These are phyloP conservation scores for Penicillium canariense DNA, from an alignment of 495 filamentous ascomycete species.

Conservation along the genomic window DNA sequence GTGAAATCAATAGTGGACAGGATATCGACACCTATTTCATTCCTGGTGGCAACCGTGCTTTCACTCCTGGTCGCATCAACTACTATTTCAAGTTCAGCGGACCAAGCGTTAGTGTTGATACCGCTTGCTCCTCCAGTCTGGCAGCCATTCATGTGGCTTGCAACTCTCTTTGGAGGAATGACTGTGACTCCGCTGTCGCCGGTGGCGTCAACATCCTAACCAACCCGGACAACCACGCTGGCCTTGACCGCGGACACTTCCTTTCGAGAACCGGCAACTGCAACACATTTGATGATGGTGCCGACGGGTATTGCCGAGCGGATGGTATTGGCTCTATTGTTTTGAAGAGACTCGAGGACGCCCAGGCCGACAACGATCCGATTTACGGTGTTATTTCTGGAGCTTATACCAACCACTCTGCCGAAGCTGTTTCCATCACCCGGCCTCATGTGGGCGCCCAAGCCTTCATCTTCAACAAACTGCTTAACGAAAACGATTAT, in stretches of 20 bases:
- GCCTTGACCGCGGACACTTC: slow-evolving; percentile 81
- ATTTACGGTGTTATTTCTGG: slow-evolving; percentile 67
- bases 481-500: slow-evolving; percentile 66
- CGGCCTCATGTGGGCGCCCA: slow-evolving; percentile 75
- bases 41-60: slow-evolving; percentile 83
- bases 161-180: slow-evolving; percentile 73
- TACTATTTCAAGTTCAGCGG: slow-evolving; percentile 87
- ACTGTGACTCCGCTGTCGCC: slow-evolving; percentile 81
- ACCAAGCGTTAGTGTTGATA: slow-evolving; percentile 82
- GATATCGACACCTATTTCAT: slow-evolving; percentile 95
- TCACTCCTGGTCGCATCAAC: slow-evolving; percentile 85
- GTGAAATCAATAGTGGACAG: slow-evolving; percentile 85
- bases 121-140: slow-evolving; percentile 83
- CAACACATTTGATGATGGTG: slow-evolving; percentile 73
- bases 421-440: slow-evolving; percentile 77
- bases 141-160: slow-evolving; percentile 84
- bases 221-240: slow-evolving; percentile 81
- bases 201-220: slow-evolving; percentile 81
- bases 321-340: slow-evolving; percentile 71
- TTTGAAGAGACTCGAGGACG: slow-evolving; percentile 74
- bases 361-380: slow-evolving; percentile 68
- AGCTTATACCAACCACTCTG: slow-evolving; percentile 72
- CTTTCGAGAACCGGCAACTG: slow-evolving; percentile 76
- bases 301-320: slow-evolving; percentile 76
- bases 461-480: slow-evolving; percentile 62